Evolutionary conservation across 805 yeast genomes (phyloP), one percentile per base, ranked within the genome.

Genomic region (Wickerhamiella galacta): DNA sequence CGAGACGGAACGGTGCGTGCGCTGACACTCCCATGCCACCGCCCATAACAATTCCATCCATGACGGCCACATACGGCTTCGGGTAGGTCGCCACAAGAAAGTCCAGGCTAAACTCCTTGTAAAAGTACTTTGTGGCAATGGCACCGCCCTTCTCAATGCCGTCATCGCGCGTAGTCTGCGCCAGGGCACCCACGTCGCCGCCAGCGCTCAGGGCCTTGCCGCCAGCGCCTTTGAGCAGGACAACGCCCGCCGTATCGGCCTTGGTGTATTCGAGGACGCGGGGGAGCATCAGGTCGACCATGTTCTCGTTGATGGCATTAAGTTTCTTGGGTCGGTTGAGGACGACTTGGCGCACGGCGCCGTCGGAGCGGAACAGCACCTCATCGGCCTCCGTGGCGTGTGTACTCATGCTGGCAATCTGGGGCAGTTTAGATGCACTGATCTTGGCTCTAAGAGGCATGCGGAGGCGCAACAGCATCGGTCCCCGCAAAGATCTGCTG

Each of bases 1-100:
- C 93, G 24, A 90, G 61, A 49, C 96, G 71, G 63, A 87, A 87
- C 3, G 95, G 87, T 9, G 81, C 75, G 56, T 90, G 96, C 26
- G 81, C 76, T 1, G 87, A 66, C 28, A 90, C 60, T 4, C 98
- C 96, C 28, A 83, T 93, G 45, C 96, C 96, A 33, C 96, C 96
- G 35, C 96, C 98, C 93, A 90, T 82, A 18, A 87, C 81, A 46
- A 87, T 80, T 16, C 96, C 95, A 50, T 90, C 75, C 72, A 78
- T 75, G 24, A 82, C 48, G 0, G 93, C 63, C n/a, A 90, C 74
- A 39, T 79, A 66, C 1, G 96, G 96, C 60, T 83, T 87, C 37
- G 73, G 61, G 39, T 72, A 83, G n/a, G 87, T 74, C 7, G 93
- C 75, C 39, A 85, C 61, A 32, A 75, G 58, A 48, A 74, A 78